Base-by-base conservation (phyloP, 2,329 filamentous ascomycete species). In the Teratosphaeria zuluensis region DNA sequence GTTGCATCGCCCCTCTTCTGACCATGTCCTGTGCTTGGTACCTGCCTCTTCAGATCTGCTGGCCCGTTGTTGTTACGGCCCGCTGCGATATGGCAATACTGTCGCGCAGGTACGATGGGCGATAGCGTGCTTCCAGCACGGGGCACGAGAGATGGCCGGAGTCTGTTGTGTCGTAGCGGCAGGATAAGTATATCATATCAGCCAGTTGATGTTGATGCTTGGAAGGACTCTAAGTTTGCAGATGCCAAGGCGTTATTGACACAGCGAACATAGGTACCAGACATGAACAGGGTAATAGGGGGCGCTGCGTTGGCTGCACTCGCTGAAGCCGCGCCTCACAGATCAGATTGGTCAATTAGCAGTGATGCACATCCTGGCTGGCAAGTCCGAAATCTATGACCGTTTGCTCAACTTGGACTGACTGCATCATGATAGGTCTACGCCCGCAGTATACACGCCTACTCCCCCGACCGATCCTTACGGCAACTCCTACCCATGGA, bases 341-440 rank as follows among this genome's bases (percentile, higher is more conserved):
- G 16, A 16, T 28, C 53, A 9, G 16, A 42, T 7, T 56, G 58
- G 58, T 4, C 46, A 19, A 53, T 30, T 16, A 32, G 54, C 32
- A 56, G 42, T 21, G 16, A 56, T 53, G 16, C 35, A 28, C 58
- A 59, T 56, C 58, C 58, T 14, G 58, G 58, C 53, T 56, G 58
- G 58, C 56, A 31, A 42, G 35, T 42, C 35, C n/a, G 46, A 33
- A 8, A 16, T 9, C 9, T 19, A 48, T 19, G 42, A 8, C n/a
- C 16, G 33, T 12, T 19, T 48, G 42, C 42, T 19, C n/a, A 5
- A n/a, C 9, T 8, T 21, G n/a, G 7, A 19, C 42, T 48, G 7
- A 48, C 19, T 8, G 3, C n/a, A 19, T 48, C 42, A 24, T 48
- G 42, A 9, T n/a, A 48, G 42, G 42, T 19, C 42, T 8, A 48